These are phyloP conservation scores for Scytalidium sp. DNA, from an alignment of 2,329 filamentous ascomycete genomes.

Conservation along the genomic window DNA sequence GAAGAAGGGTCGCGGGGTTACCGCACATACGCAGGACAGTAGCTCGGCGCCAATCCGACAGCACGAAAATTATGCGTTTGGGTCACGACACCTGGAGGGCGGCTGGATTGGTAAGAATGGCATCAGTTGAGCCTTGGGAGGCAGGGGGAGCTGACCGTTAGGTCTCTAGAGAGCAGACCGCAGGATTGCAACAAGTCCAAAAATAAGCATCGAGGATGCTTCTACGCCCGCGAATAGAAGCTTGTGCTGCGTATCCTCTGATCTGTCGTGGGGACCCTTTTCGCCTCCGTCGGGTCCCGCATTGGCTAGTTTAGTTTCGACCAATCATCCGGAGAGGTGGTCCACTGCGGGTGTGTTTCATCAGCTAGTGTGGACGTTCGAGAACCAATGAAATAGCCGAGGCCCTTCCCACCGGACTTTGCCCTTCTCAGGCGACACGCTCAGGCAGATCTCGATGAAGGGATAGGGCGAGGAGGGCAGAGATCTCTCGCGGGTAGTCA, in stretches of 20 bases:
- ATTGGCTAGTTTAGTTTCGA: too few species aligned
- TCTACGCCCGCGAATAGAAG: neutral
- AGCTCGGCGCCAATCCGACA: neutral
- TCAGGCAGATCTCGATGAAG: constrained; percentile 4
- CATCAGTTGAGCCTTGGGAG: neutral
- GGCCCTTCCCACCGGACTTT: too few species aligned
- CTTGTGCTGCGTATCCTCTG: neutral
- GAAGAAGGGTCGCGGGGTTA: too few species aligned
- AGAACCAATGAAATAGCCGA: neutral
- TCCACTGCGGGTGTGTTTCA: neutral
- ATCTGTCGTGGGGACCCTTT: neutral
- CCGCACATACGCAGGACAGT: too few species aligned
- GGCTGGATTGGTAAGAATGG: neutral
- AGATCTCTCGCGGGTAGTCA: neutral
- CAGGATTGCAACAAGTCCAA: neutral
- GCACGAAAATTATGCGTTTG: neutral
- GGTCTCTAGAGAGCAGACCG: neutral
- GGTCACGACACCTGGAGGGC: neutral
- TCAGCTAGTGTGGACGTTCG: neutral
- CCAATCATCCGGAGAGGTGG: neutral
- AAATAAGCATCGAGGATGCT: neutral
- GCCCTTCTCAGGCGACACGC: constrained; percentile 6
- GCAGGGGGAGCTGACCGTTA: neutral
- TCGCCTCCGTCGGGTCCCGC: neutral
- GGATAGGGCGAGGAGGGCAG: neutral